Base-by-base conservation (phyloP, 164 flowering plant genomes). In the Liquidambar formosana region DNA sequence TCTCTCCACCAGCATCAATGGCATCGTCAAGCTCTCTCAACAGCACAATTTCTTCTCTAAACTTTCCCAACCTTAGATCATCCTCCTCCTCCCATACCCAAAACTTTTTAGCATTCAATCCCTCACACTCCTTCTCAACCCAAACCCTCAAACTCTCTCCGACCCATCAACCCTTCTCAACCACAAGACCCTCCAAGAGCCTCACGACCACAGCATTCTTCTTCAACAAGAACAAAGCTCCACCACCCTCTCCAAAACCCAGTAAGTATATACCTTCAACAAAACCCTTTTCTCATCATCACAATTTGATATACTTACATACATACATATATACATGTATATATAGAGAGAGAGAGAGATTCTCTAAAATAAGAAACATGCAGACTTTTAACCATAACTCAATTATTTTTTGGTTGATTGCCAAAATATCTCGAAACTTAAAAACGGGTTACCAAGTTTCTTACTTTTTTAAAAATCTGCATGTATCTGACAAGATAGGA, bases 21-120 rank as follows among this genome's bases (percentile, higher is more conserved):
- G 84, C 85, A 9, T 63, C 75, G 56, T 56, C 77, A 64, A 68
- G 67, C 69, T 69, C 65, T 63, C 52, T 75, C 60, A 75, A 62
- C 46, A 47, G 28, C 53, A 33, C 71, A 28, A 63, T 77, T 23
- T 68, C 79, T 26, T 77, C 79, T 23, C 57, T 77, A n/a, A 73
- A 66, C 47, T 56, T 68, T 25, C 2, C 60, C 63, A 68, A 2
- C 69, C 13, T 71, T 46, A 68, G 53, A 45, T 51, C 79, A 12
- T 0, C 58, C 10, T 15, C 69, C 33, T 28, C 46, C 47, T 51
- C 60, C 13, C 69, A 70, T 1, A 3, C 78, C 49, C 66, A 26
- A 18, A 67, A 64, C 22, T 61, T 28, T 11, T 38, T 71, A 10
- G 25, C 44, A 21, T 59, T 72, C 61, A 63, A 68, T 28, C 57